phyloP scores from a whole-genome alignment of 805 yeast genomes.

The Ogataea nonfermentans region DNA sequence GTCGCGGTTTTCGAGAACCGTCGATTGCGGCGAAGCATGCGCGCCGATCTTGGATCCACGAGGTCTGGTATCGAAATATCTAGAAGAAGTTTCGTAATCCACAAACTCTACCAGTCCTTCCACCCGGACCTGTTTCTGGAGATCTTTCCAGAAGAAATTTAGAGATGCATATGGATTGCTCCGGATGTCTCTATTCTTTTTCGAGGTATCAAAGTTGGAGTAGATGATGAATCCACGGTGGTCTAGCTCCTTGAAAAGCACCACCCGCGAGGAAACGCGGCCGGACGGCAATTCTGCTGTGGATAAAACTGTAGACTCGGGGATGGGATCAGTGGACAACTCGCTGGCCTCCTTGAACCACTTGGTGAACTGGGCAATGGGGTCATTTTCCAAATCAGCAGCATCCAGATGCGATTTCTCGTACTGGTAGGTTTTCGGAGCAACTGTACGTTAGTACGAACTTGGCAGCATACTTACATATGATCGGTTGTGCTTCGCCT shows the following conservation, averaged over 20 bases:
- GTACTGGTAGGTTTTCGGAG: slow-evolving; percentile 88
- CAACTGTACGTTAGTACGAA: slow-evolving; percentile 41
- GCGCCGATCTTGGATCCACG: slow-evolving; percentile 94
- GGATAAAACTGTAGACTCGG: slow-evolving; percentile 84
- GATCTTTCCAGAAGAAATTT: slow-evolving; percentile 87
- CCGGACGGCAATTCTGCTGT: slow-evolving; percentile 90
- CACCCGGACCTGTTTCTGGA: slow-evolving; percentile 90
- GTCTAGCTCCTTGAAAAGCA: slow-evolving; percentile 87
- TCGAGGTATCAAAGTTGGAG: slow-evolving; percentile 88
- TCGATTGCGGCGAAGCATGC: slow-evolving; percentile 91
- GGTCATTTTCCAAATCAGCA: slow-evolving; percentile 51
- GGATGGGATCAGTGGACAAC: slow-evolving; percentile 53
- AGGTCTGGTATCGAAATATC: slow-evolving; percentile 85
- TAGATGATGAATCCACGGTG: slow-evolving; percentile 79
- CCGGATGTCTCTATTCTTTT: slow-evolving; percentile 68
- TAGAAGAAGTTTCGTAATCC: slow-evolving; percentile 65
- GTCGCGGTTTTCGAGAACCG: slow-evolving; percentile 50
- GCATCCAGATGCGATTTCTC: slow-evolving; percentile 61
- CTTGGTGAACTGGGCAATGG: slow-evolving; percentile 71
- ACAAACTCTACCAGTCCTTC: slow-evolving; percentile 83
- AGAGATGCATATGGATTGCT: slow-evolving; percentile 79
- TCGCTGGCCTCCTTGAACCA: slow-evolving; percentile 83
- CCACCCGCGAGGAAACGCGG: slow-evolving; percentile 80
- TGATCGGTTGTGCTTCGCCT: slow-evolving; percentile 28
- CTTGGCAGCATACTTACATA: slow-evolving; percentile 22